Conservation (phyloP, 768 basidiomycete species). For the Pulveroboletus sp. region DNA sequence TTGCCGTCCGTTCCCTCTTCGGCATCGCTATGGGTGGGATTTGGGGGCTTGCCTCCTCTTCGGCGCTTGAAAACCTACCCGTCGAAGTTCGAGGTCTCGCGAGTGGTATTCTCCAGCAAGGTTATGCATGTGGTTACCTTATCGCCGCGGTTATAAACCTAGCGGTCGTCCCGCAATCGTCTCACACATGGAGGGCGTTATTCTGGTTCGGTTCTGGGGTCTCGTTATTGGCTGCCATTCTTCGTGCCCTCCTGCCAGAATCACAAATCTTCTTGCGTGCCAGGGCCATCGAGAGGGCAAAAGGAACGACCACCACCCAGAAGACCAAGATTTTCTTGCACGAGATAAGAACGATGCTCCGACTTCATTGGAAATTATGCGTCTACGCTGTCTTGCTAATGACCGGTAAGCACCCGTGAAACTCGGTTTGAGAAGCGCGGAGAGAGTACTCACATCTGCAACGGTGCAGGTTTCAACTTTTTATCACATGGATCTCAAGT, state of each 20-base stretch:
- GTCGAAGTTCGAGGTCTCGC: slow-evolving; percentile 82
- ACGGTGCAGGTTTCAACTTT: slow-evolving; percentile 62
- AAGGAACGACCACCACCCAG: slow-evolving; percentile 33
- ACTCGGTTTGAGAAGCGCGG: background rate
- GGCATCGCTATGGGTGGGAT: slow-evolving; percentile 88
- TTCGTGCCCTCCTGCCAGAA: slow-evolving; percentile 74
- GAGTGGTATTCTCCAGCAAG: slow-evolving; percentile 83
- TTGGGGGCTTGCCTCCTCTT: slow-evolving; percentile 81
- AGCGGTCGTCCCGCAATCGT: slow-evolving; percentile 40
- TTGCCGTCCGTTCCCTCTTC: slow-evolving; percentile 78
- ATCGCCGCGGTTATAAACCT: slow-evolving; percentile 83
- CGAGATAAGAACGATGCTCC: slow-evolving; percentile 75
- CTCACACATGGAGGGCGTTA: slow-evolving; percentile 62
- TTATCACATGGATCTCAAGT: slow-evolving; percentile 70
- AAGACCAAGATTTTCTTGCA: slow-evolving; percentile 71
- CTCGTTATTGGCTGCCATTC: slow-evolving; percentile 59
- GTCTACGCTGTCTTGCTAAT: slow-evolving; percentile 83
- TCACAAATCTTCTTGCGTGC: slow-evolving; percentile 69
- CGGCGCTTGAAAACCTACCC: slow-evolving; percentile 85
- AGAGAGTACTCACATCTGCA: background rate
- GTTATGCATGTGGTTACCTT: slow-evolving; percentile 84
- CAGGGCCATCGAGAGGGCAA: slow-evolving; percentile 47
- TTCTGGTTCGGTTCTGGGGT: slow-evolving; percentile 81
- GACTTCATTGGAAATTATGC: slow-evolving; percentile 74
- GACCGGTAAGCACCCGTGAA: slow-evolving; percentile 40